Base-by-base conservation (phyloP, 164 flowering plant genomes). In the Nymphaea colorata region DNA sequence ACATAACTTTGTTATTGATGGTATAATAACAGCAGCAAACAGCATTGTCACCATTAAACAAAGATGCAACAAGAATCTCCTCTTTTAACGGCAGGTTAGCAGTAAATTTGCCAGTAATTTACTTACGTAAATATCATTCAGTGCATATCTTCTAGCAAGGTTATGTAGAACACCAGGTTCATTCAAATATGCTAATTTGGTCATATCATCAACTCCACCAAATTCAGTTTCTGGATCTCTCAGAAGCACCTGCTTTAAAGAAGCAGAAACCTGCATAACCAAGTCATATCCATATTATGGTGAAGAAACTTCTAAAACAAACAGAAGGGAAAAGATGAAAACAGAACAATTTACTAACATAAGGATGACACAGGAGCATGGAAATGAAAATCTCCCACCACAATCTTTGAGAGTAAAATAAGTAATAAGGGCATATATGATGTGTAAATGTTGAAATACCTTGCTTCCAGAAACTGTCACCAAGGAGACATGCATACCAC, bases 151-250 rank as follows among this genome's bases (percentile, higher is more conserved):
- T 65, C 93, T 84, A 67, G 82, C 80, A 8, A 95, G 86, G 75
- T 92, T 95, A 70, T 85, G 86, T 44, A 95, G 87, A 70, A 95
- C 98, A 45, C 96, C 98, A 53, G 99, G 95, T 76, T 95, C 99
- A 77, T 92, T 86, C 88, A 95, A 83, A 68, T 92, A 92, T 1
- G 99, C 80, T 79, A 95, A 77, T 69, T 92, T 95, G 4, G 99
- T 95, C 98, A 95, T 95, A 62, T 95, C 99, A 71, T 95, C 99
- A 8, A 95, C 98, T 75, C 98, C 99, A 0, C 88, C 96, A 74
- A 79, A 88, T 42, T 64, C 66, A 44, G 89, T 86, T 68, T 90
- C 98, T 4, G 87, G 86, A 75, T 92, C 99, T 74, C 98, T 80
- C 47, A 82, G 87, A 68, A 66, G 77, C 77, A 95, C 68, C 75